Evolutionary conservation across 2,329 filamentous ascomycete species (phyloP).

Genomic region (Plectosphaerella plurivora): DNA sequence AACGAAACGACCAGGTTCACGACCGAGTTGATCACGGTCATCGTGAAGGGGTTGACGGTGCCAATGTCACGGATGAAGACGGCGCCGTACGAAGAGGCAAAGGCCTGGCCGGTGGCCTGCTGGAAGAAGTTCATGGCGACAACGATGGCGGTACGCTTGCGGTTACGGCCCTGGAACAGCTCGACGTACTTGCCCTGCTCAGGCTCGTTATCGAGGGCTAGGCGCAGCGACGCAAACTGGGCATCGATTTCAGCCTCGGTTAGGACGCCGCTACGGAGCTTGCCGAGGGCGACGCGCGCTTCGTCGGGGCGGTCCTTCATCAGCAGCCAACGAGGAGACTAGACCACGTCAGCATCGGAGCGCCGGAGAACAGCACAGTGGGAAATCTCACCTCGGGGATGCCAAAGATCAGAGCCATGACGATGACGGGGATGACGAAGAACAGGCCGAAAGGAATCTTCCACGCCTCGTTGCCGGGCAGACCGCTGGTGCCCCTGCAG

Average conservation of each 20-base stretch:
- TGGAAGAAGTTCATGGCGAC: constrained; percentile 16
- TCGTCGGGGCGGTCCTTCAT: constrained; percentile 20
- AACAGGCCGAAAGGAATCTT: constrained; percentile 28
- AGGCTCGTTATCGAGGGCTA: constrained; percentile 7
- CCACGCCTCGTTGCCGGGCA: constrained; percentile 24
- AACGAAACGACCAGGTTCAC: constrained; percentile 8
- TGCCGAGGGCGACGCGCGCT: constrained; percentile 16
- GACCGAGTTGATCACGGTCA: constrained; percentile 14
- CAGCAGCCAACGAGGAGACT: constrained; percentile 24
- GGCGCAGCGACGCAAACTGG: constrained; percentile 12
- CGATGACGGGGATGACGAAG: constrained; percentile 24
- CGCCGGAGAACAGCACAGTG: neutral
- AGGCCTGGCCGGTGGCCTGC: constrained; percentile 14
- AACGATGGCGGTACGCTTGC: constrained; percentile 19
- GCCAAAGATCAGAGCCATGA: constrained; percentile 19
- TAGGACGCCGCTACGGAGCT: constrained; percentile 16
- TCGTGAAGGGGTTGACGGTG: constrained; percentile 21
- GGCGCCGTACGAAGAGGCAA: constrained; percentile 14
- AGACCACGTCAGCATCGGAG: constrained; percentile 5
- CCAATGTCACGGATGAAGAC: constrained; percentile 22
- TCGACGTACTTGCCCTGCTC: constrained; percentile 16
- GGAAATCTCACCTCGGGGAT: constrained; percentile 17
- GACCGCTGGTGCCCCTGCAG: constrained; percentile 21
- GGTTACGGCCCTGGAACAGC: constrained; percentile 17
- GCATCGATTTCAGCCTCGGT: constrained; percentile 16